Evolutionary conservation across 495 filamentous ascomycete species (phyloP).

Genomic region (Tuber microsphaerosporum): DNA sequence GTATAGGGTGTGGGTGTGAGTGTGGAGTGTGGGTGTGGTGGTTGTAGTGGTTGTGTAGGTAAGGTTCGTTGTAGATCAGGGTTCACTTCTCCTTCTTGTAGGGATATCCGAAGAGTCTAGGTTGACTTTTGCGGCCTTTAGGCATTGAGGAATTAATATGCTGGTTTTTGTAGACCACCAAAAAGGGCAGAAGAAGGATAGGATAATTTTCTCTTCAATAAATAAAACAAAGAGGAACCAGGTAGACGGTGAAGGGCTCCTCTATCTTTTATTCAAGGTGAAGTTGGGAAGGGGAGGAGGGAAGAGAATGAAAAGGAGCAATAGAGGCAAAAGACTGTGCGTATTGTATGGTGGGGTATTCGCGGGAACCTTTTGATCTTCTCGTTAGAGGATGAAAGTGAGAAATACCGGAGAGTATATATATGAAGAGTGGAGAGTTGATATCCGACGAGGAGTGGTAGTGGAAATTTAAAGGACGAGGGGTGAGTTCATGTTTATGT

Average conservation of each 20-base stretch:
- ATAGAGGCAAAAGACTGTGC: neutral
- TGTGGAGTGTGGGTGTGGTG: constrained; percentile 6
- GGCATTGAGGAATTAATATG: constrained; percentile 30
- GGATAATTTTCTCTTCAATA: neutral
- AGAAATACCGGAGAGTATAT: neutral
- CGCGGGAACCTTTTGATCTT: neutral
- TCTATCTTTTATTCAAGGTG: neutral
- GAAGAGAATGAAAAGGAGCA: neutral
- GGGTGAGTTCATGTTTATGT: constrained; percentile 3
- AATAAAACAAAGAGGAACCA: neutral
- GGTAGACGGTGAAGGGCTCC: neutral
- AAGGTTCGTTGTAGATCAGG: constrained; percentile 23
- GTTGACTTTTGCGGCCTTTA: constrained; percentile 36
- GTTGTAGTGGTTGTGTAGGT: constrained; percentile 6
- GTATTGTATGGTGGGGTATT: neutral
- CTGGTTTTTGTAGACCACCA: neutral
- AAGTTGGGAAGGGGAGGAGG: neutral
- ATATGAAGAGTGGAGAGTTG: neutral
- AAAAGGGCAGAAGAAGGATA: neutral
- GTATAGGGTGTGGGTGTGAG: neutral
- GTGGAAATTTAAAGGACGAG: neutral
- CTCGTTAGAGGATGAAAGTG: neutral
- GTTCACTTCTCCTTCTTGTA: constrained; percentile 34
- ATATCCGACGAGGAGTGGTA: neutral
- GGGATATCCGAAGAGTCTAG: constrained; percentile 29